Evolutionary conservation across 2,329 filamentous ascomycete genomes (phyloP).

Genomic region (Colletotrichum sojae): DNA sequence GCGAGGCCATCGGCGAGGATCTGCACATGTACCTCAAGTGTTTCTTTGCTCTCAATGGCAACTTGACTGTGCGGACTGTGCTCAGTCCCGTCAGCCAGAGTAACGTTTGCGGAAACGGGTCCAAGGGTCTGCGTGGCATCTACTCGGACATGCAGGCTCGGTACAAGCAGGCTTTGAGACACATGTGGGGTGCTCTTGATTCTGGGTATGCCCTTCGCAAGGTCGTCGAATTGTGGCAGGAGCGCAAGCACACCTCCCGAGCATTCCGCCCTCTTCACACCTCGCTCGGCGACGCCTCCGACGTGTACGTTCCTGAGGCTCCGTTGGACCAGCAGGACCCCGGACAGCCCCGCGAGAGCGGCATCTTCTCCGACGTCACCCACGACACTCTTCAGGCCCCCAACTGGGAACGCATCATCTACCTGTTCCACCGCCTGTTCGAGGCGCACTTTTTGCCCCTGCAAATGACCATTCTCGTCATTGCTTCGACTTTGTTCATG

Average conservation of each 20-base stretch:
- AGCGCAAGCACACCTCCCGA: conserved; percentile 69
- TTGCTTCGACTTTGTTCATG: conserved; percentile 73
- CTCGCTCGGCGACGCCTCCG: conserved; percentile 60
- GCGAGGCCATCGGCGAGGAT: conserved; percentile 82
- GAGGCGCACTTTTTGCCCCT: conserved; percentile 81
- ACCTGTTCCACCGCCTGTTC: conserved; percentile 77
- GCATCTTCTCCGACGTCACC: conserved; percentile 69
- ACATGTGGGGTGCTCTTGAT: conserved; percentile 83
- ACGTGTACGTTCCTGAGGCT: conserved; percentile 64
- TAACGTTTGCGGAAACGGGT: conserved; percentile 75
- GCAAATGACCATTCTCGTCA: conserved; percentile 75
- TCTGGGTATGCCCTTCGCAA: conserved; percentile 76
- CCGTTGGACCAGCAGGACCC: conserved; percentile 56
- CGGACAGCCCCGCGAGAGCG: conserved; percentile 61
- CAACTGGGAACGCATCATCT: conserved; percentile 69
- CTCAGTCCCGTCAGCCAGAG: conserved; percentile 80
- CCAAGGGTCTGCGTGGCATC: conserved; percentile 66
- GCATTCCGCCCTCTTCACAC: conserved; percentile 70
- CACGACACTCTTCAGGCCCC: conserved; percentile 65
- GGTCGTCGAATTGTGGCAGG: conserved; percentile 69
- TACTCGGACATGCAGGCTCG: conserved; percentile 73
- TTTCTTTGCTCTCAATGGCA: conserved; percentile 81
- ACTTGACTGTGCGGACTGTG: conserved; percentile 74
- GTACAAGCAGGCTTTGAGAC: conserved; percentile 79
- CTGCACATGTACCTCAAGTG: conserved; percentile 85